Conservation (phyloP, 352 stramenopile genomes). For the Phytopythium montanum region DNA sequence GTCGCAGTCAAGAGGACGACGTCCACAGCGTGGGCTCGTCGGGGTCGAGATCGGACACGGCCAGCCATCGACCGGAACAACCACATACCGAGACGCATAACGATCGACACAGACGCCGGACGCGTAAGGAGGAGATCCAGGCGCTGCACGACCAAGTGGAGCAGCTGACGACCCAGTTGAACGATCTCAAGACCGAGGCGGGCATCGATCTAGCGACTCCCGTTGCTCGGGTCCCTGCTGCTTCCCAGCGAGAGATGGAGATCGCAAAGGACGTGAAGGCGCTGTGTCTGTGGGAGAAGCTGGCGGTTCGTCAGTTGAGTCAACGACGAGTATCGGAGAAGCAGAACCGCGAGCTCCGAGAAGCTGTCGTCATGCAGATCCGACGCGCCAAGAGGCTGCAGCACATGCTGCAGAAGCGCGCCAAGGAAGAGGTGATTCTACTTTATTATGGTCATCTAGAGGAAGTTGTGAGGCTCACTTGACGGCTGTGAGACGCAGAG, state of each 20-base stretch:
- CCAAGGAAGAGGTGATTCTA: not conserved
- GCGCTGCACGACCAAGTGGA: not conserved
- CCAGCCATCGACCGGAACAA: not conserved
- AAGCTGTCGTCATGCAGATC: not conserved
- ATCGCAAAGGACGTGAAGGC: not conserved
- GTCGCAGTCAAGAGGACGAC: not conserved
- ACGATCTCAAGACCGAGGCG: not conserved
- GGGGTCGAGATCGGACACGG: not conserved
- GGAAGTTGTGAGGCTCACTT: no score
- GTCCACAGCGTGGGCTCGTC: not conserved
- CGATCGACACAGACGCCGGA: not conserved
- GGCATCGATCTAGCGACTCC: not conserved
- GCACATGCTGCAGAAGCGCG: conserved; percentile 1
- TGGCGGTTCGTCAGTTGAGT: not conserved
- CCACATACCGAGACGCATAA: not conserved
- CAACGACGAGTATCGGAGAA: not conserved
- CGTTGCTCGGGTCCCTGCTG: not conserved
- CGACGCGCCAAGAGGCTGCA: conserved; percentile 2
- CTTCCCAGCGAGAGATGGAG: not conserved
- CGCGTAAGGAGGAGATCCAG: conserved; percentile 4
- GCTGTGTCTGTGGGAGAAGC: not conserved
- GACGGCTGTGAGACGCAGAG: no score
- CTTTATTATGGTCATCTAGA: no score
- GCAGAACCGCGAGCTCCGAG: not conserved
- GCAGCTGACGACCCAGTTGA: not conserved